Evolutionary conservation across 83 land plant genomes (phyloP), one percentile per base, ranked within the genome.

Genomic region (Diphasiastrum complanatum): DNA sequence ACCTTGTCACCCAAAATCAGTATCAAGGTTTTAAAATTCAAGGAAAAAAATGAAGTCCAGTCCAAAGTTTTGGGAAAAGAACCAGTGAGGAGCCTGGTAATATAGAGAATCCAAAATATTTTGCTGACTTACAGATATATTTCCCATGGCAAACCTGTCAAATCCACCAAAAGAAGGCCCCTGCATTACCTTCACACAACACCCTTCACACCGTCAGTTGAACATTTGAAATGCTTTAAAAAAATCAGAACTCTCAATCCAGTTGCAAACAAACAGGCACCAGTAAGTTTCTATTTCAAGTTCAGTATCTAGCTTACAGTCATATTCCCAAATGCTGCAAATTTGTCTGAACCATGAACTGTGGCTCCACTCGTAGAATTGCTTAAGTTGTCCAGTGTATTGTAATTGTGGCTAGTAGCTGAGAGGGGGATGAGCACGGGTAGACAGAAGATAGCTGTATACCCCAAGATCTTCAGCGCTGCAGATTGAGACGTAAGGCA

Each of bases 121-220:
- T n/a, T n/a, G n/a, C n/a, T n/a, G n/a, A 55, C 79, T 65, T 71
- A 87, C 95, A 61, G 55, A 4, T 11, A 91, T 59, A 66, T 91
- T 78, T 61, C 83, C 96, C 88, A 86, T 85, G 18, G 96, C 73
- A 38, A 85, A 64, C 35, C 72, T 78, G 76, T 86, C 88, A 55
- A 89, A 65, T 40, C 69, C 75, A 37, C 34, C 61, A 58, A 81
- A 85, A n/a, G n/a, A n/a, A n/a, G n/a, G n/a, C n/a, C n/a, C n/a
- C n/a, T n/a, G n/a, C n/a, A n/a, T n/a, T n/a, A n/a, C n/a, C n/a
- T n/a, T n/a, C n/a, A n/a, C n/a, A n/a, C n/a, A n/a, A n/a, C n/a
- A n/a, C n/a, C n/a, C n/a, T n/a, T n/a, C n/a, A n/a, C n/a, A n/a
- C n/a, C n/a, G n/a, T n/a, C n/a, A n/a, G n/a, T n/a, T n/a, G n/a